Base-by-base conservation (phyloP, 768 basidiomycete species). In the Pluteus cervinus region DNA sequence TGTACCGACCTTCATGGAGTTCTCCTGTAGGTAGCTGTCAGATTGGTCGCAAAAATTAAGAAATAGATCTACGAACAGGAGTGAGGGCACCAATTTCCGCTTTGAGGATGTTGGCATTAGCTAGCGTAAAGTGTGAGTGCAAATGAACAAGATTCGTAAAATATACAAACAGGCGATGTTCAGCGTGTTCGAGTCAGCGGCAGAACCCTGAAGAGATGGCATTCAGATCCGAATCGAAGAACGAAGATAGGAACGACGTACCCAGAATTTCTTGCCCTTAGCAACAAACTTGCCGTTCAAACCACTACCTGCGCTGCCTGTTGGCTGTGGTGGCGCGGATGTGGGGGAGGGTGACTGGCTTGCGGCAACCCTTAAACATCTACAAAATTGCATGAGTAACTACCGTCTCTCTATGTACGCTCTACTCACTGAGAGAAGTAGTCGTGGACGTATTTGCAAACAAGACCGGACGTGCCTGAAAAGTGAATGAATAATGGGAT, bases 61-160 rank as follows among this genome's bases (percentile, higher is more conserved):
- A 28, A 28, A 11, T 8, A 15, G 10, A 22, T 8, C 23, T 25
- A 37, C 52, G 47, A 12, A 55, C 53, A 8, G 65, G 65, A 3
- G 65, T 65, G 14, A 67, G 62, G 23, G 52, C 48, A 18, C 65
- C 65, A 29, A 66, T 65, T 26, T 66, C 53, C 16, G 58, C 52
- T 35, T 49, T 55, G 24, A 65, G 42, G 24, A 62, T 24, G 5
- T 52, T 55, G 15, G 32, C 50, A 42, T 64, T 63, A 12, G 58
- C 59, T 60, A 26, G 18, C 11, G n/a, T n/a, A 22, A 29, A 29
- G 32, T 14, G 21, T 17, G 18, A 35, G 8, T 17, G 20, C 5
- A 37, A 25, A 17, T 32, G 37, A 37, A 26, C 34, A 33, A 14
- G 33, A 37, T 12, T 40, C 42, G 9, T 29, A 45, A 23, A 33